These are phyloP conservation scores for Xylaria sp. DNA, from an alignment of 2,329 filamentous ascomycete genomes.

Conservation along the genomic window DNA sequence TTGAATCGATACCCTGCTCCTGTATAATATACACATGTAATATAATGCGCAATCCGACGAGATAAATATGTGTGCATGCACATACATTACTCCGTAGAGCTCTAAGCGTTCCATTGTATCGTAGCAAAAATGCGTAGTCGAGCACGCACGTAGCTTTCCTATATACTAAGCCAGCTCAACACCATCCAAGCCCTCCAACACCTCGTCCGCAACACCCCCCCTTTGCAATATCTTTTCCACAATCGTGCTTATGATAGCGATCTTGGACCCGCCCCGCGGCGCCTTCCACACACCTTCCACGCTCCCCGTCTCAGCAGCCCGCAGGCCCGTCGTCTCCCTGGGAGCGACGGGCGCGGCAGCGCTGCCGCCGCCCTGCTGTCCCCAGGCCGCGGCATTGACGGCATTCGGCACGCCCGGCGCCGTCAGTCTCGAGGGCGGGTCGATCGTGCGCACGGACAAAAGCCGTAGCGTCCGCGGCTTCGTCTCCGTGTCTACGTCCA, in stretches of 20 bases:
- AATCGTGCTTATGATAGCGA: conserved; percentile 76
- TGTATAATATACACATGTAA: conserved; percentile 30
- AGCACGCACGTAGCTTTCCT: not conserved
- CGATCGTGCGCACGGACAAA: conserved; percentile 76
- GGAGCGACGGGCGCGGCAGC: conserved; percentile 45
- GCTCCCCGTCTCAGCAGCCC: conserved; percentile 63
- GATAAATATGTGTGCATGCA: conserved; percentile 4
- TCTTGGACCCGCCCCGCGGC: conserved; percentile 83
- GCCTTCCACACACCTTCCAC: conserved; percentile 86
- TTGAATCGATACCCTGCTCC: conserved; percentile 19
- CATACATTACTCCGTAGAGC: conserved; percentile 14
- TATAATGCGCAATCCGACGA: conserved; percentile 7
- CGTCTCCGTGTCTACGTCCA: conserved; percentile 43
- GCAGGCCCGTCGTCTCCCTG: conserved; percentile 53
- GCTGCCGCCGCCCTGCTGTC: conserved; percentile 43
- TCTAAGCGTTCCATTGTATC: conserved; percentile 38
- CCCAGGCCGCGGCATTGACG: conserved; percentile 65
- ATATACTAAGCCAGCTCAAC: conserved; percentile 66
- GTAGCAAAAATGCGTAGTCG: conserved; percentile 25
- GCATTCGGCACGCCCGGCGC: conserved; percentile 75
- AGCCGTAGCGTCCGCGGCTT: conserved; percentile 62
- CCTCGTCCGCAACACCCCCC: conserved; percentile 85
- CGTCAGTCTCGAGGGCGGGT: conserved; percentile 78
- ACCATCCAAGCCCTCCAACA: conserved; percentile 81
- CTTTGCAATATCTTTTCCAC: conserved; percentile 79